A percentile compares a stretch with the other conserved stretches of the same genome.
Evolutionary conservation across 176 grass and related monocot genomes (phyloP).

Genomic region (Rhynchospora breviuscula): DNA sequence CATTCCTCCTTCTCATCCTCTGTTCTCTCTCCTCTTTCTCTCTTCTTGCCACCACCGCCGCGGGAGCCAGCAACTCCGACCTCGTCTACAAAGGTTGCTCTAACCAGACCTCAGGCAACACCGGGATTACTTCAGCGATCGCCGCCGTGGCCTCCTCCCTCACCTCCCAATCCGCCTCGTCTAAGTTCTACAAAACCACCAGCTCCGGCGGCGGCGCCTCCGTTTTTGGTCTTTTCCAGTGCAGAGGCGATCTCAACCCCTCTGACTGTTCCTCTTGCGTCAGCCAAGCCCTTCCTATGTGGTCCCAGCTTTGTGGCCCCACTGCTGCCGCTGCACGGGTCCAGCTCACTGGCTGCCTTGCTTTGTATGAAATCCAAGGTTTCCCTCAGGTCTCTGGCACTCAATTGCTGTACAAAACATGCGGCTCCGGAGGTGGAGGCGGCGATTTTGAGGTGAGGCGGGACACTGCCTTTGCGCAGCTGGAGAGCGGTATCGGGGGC

Average conservation of each 20-base stretch:
- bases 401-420: slow-evolving; percentile 92
- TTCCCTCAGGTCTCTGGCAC: slow-evolving; percentile 91
- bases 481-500: slow-evolving; percentile 39
- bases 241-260: slow-evolving; percentile 66
- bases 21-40: slow-evolving; percentile 9
- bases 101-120: slow-evolving; percentile 58
- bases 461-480: slow-evolving; percentile 73
- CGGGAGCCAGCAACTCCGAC: slow-evolving; percentile 53
- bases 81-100: slow-evolving; percentile 96
- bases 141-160: slow-evolving; percentile 44
- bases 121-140: slow-evolving; percentile 26
- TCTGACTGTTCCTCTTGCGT: slow-evolving; percentile 81
- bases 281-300: slow-evolving; percentile 50
- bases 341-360: slow-evolving; percentile 83
- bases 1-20: neutral
- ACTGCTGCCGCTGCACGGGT: slow-evolving; percentile 61
- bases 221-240: slow-evolving; percentile 92
- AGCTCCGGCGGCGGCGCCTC: slow-evolving; percentile 18
- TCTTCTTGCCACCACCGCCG: neutral
- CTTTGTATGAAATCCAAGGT: slow-evolving; percentile 67
- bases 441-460: slow-evolving; percentile 64
- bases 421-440: slow-evolving; percentile 47
- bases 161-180: slow-evolving; percentile 39
- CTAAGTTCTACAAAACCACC: slow-evolving; percentile 86
- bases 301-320: slow-evolving; percentile 50